Evolutionary conservation across 495 filamentous ascomycete species (phyloP).

Genomic region (Cairneyella variabilis): DNA sequence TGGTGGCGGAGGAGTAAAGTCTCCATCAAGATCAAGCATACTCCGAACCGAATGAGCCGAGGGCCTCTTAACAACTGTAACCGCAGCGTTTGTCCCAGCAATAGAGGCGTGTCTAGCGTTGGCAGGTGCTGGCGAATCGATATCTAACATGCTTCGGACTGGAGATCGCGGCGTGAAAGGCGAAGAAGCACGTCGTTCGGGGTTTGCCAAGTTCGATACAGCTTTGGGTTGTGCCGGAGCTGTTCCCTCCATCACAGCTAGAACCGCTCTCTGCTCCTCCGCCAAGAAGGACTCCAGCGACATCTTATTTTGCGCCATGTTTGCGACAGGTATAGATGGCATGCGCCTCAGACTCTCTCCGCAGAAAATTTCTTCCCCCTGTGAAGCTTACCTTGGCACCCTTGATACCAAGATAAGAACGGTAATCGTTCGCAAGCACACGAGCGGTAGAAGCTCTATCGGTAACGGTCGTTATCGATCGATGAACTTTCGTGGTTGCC

Average conservation of each 20-base stretch:
- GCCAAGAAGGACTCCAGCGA: constrained; percentile 70
- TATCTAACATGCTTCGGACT: constrained; percentile 52
- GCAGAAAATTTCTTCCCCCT: neutral
- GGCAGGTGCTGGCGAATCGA: constrained; percentile 31
- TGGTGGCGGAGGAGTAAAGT: no score
- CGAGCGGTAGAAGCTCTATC: constrained; percentile 5
- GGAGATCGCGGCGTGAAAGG: constrained; percentile 51
- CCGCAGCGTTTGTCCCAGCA: neutral
- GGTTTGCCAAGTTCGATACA: no score
- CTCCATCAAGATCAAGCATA: constrained; percentile 57
- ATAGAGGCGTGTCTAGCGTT: neutral
- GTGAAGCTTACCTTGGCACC: neutral
- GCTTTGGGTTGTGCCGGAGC: no score
- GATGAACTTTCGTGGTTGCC: constrained; percentile 24
- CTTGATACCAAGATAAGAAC: constrained; percentile 9
- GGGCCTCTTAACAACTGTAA: neutral
- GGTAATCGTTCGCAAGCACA: neutral
- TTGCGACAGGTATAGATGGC: neutral
- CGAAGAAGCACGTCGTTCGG: constrained; percentile 36
- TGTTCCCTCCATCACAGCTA: constrained; percentile 58
- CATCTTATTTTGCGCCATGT: constrained; percentile 29
- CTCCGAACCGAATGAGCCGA: constrained; percentile 45
- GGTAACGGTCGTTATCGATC: constrained; percentile 19
- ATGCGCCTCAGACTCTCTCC: no score
- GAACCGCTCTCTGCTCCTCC: constrained; percentile 67